A percentile compares a stretch with the other conserved stretches of the same genome.
Evolutionary conservation across 768 basidiomycete genomes (phyloP).

Genomic region (Chalciporus piperatus): DNA sequence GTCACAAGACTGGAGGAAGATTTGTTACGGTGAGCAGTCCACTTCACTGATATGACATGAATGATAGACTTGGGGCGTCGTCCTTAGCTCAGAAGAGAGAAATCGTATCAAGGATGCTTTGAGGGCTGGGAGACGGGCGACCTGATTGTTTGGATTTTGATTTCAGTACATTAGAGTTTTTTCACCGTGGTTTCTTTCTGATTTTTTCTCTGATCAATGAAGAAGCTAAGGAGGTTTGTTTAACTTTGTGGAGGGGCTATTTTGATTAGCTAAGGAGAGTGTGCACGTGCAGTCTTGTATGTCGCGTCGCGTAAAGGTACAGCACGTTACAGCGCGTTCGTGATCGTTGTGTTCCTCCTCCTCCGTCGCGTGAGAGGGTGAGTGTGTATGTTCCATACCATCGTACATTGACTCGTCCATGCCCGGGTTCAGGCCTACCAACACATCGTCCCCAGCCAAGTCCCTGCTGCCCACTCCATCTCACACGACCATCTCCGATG

Average conservation of each 20-base stretch:
- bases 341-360: too few relatives aligned
- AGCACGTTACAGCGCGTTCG: constrained; percentile 11
- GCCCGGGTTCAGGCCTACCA: constrained; percentile 46
- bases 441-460: constrained; percentile 46
- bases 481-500: constrained; percentile 28
- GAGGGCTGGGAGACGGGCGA: not conserved
- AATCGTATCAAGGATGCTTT: constrained; percentile 8
- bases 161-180: too few relatives aligned
- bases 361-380: too few relatives aligned
- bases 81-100: constrained; percentile 8
- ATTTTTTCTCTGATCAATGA: too few relatives aligned
- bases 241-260: too few relatives aligned
- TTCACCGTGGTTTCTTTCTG: too few relatives aligned
- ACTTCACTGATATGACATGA: not conserved
- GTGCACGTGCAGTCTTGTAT: constrained; percentile 21
- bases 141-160: too few relatives aligned
- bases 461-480: constrained; percentile 21
- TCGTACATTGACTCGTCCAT: constrained; percentile 23
- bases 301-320: constrained; percentile 24
- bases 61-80: not conserved
- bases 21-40: constrained; percentile 14
- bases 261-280: constrained; percentile 23
- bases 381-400: too few relatives aligned
- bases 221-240: too few relatives aligned
- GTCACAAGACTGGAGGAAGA: constrained; percentile 15